Percentiles rank a stretch among this genome's conserved stretches.
Conservation (phyloP, 345 rosid genomes). For the Eucalyptus shirleyi region DNA sequence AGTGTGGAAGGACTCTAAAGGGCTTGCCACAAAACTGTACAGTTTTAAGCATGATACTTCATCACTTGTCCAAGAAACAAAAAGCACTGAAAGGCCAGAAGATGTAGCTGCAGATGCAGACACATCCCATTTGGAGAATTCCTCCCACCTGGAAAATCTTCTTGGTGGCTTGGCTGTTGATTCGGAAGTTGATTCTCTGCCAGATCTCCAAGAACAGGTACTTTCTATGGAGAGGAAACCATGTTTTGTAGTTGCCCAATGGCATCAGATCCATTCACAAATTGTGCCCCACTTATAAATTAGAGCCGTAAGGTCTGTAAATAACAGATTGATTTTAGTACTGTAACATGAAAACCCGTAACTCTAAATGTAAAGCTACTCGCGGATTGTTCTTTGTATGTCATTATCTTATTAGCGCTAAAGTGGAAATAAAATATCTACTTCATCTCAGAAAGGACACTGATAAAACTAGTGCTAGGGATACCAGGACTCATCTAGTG, state of each 20-base stretch:
- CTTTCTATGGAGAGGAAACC: neutral
- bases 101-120: conserved; percentile 9
- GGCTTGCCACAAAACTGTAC: conserved; percentile 70
- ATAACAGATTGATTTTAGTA: neutral
- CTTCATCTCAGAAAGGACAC: neutral
- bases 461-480: neutral
- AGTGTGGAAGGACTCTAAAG: conserved; percentile 77
- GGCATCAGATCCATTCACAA: neutral
- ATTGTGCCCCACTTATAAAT: neutral
- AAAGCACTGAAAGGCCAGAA: conserved; percentile 10
- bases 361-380: neutral
- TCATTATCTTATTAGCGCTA: neutral
- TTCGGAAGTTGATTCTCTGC: conserved; percentile 40
- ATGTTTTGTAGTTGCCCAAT: neutral
- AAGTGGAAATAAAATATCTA: neutral
- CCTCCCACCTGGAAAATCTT: conserved; percentile 28
- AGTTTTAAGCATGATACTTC: conserved; percentile 68
- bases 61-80: conserved; percentile 22
- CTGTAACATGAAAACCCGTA: neutral
- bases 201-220: conserved; percentile 94
- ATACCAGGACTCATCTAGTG: neutral
- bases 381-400: neutral
- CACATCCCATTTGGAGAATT: conserved; percentile 7
- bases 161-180: conserved; percentile 21
- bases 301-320: neutral